Base-by-base conservation (phyloP, 2,329 filamentous ascomycete genomes). In the Septoria linicola region DNA sequence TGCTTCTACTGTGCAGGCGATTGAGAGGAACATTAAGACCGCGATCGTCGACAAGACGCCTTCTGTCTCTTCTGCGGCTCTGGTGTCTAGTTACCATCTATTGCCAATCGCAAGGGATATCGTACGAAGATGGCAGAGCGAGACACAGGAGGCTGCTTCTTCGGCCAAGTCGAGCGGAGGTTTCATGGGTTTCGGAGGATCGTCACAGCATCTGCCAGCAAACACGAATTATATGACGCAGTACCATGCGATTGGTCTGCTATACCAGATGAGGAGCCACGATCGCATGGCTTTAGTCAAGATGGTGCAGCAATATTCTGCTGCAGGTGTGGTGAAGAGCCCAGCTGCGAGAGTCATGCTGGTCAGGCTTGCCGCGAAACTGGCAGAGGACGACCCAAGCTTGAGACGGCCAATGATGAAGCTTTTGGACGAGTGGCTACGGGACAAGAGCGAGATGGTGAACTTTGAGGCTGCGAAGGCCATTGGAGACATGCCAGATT, bases 291-390 rank as follows among this genome's bases (percentile, higher is more conserved):
- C 93, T 17, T 76, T 99, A 63, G 92, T 97, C 55, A 99, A 99
- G 81, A 97, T 99, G 93, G 92, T 99, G n/a, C 93, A 99, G 76
- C 93, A 99, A 72, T 97, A 96, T 69, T 90, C 90, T 45, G 85
- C 86, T 46, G 83, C 90, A 13, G 93, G 93, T 52, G 89, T 89
- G 8, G 86, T 97, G 57, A 97, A 96, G 83, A 96, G 88, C 72
- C 90, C 93, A 16, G 89, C 92, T 54, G 93, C 91, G 27, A 86
- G 91, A 52, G 83, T 99, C 43, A 85, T 99, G 82, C 80, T 99
- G 21, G 93, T 99, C 49, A 83, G 93, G 62, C 76, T 99, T 59
- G 93, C 93, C 27, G 89, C 92, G 35, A 93, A 96, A 76, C 78
- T 99, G 57, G 92, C 92, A 25, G 90, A 96, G 70, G 93, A 99